Percentiles rank a stretch among this genome's conserved stretches.
These are phyloP conservation scores for Metarhizium guizhouense DNA, from an alignment of 2,329 filamentous ascomycete genomes.

Conservation along the genomic window DNA sequence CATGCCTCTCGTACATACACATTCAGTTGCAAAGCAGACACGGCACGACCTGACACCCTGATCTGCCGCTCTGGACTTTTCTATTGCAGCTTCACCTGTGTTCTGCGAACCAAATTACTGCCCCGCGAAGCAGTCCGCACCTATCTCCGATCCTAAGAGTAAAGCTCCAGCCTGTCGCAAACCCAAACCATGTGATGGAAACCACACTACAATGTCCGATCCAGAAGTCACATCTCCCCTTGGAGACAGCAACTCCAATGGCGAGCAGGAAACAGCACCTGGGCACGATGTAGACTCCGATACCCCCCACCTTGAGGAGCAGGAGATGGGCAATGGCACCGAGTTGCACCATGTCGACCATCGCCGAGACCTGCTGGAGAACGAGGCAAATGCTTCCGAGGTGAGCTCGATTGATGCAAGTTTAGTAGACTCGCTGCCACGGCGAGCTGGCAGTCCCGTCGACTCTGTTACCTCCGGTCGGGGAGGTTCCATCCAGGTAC, in stretches of 20 bases:
- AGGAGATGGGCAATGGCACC: not conserved
- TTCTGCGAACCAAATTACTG: not conserved
- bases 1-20: not conserved
- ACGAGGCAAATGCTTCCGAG: slow-evolving; percentile 38
- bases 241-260: slow-evolving; percentile 29
- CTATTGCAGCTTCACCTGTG: not conserved
- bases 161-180: not conserved
- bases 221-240: slow-evolving; percentile 34
- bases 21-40: not conserved
- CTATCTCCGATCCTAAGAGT: not conserved
- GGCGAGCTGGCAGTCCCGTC: slow-evolving; percentile 55
- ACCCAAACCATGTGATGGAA: slow-evolving; percentile 27
- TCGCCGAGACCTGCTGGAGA: slow-evolving; percentile 34
- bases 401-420: slow-evolving; percentile 41
- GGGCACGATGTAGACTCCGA: slow-evolving; percentile 12
- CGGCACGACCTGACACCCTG: not conserved
- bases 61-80: not conserved
- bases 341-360: slow-evolving; percentile 17
- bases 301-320: slow-evolving; percentile 5
- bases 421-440: slow-evolving; percentile 38
- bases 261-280: slow-evolving; percentile 30
- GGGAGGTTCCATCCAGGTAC: slow-evolving; percentile 73
- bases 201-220: slow-evolving; percentile 37
- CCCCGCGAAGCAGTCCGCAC: not conserved
- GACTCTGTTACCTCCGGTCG: slow-evolving; percentile 64